Conservation (phyloP, 176 grass and related monocot species). For the Oryza glaberrima region DNA sequence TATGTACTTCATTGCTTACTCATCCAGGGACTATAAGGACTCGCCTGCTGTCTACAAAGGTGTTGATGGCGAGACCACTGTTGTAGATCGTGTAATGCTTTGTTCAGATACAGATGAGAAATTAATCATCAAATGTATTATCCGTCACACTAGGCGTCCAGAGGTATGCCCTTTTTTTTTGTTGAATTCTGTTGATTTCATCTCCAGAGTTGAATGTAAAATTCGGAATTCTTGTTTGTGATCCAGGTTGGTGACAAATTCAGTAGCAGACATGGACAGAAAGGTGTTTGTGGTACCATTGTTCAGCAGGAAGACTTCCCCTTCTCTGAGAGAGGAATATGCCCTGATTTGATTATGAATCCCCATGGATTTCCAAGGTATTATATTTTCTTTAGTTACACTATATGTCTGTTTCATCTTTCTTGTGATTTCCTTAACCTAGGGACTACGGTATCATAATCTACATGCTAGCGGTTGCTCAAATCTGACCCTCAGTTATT, state of each 20-base stretch:
- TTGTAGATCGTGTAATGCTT: constrained; percentile 84
- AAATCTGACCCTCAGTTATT: background rate
- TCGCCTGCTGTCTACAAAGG: constrained; percentile 73
- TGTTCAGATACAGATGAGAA: constrained; percentile 87
- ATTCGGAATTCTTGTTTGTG: constrained; percentile 28
- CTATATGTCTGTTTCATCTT: background rate
- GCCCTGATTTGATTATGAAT: constrained; percentile 99
- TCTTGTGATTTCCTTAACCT: constrained; percentile 34
- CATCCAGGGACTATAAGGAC: constrained; percentile 62
- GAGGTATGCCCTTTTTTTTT: constrained; percentile 54
- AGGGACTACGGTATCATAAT: constrained; percentile 6
- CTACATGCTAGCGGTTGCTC: background rate
- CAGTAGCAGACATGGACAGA: constrained; percentile 98
- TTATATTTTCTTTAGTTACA: constrained; percentile 33
- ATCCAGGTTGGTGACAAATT: constrained; percentile 96
- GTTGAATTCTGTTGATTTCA: constrained; percentile 31
- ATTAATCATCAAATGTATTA: constrained; percentile 89
- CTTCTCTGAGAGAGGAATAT: constrained; percentile 90
- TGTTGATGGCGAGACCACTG: constrained; percentile 91
- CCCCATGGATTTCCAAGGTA: constrained; percentile 98
- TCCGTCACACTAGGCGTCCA: constrained; percentile 85
- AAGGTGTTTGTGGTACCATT: constrained; percentile 98
- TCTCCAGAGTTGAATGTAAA: constrained; percentile 24
- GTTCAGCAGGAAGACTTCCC: constrained; percentile 98
- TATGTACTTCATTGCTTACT: constrained; percentile 23